Percentiles rank a stretch among this genome's conserved stretches.
phyloP scores from a whole-genome alignment of 176 grass and related monocot genomes.

The Paspalum notatum region DNA sequence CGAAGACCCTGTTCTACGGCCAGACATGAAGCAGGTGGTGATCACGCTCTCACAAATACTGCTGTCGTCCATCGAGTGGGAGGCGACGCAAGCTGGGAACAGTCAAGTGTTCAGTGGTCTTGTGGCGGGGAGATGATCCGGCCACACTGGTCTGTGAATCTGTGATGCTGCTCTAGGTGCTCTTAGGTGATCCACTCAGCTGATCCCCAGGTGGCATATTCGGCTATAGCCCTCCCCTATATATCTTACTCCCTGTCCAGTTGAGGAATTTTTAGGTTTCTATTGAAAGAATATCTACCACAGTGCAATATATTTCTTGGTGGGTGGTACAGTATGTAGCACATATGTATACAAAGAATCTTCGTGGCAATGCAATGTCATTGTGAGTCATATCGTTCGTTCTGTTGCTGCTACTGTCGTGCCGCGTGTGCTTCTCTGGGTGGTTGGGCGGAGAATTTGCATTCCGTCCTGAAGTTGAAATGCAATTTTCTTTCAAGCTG shows the following conservation, averaged over 20 bases:
- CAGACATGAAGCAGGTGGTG: conserved; percentile 98
- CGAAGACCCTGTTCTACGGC: conserved; percentile 88
- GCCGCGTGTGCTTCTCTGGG: not conserved
- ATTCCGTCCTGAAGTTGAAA: no score
- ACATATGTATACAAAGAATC: conserved; percentile 40
- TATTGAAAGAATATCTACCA: conserved; percentile 25
- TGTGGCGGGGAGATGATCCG: conserved; percentile 83
- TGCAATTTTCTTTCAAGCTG: no score
- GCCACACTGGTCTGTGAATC: conserved; percentile 6
- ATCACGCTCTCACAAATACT: conserved; percentile 96
- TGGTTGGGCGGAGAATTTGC: no score
- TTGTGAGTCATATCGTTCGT: conserved; percentile 7
- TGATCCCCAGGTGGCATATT: conserved; percentile 16
- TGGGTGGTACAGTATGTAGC: conserved; percentile 46
- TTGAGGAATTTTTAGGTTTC: conserved; percentile 34
- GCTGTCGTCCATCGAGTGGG: conserved; percentile 94
- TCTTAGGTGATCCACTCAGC: conserved; percentile 7
- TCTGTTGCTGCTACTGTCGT: not conserved
- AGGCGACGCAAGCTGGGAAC: conserved; percentile 80
- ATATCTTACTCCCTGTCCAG: conserved; percentile 36
- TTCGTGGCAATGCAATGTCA: conserved; percentile 26
- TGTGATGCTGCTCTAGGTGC: conserved; percentile 16
- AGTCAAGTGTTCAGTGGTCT: conserved; percentile 98
- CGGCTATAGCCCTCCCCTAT: not conserved
- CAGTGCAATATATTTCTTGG: conserved; percentile 27